Base-by-base conservation (phyloP, 164 flowering plant genomes). In the Stephania japonica region DNA sequence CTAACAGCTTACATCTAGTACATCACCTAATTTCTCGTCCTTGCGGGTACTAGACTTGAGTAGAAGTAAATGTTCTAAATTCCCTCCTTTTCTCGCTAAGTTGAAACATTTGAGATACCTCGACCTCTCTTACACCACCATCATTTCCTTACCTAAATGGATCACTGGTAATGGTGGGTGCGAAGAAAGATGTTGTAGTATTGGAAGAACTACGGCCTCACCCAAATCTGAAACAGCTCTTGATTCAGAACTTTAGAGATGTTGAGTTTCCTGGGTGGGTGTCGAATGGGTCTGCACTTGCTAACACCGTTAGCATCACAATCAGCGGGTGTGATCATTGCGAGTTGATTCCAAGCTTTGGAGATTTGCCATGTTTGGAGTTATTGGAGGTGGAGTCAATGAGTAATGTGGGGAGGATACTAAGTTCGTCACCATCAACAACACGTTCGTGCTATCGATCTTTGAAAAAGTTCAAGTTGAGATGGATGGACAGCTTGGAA, bases 81-180 rank as follows among this genome's bases (percentile, higher is more conserved):
- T n/a, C n/a, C n/a, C n/a, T n/a, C n/a, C n/a, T n/a, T n/a, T 44
- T 6, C 49, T 6, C 11, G 7, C 11, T 6, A 44, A 44, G 49
- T 44, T 6, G 7, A 27, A 27, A 5, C 59, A 21, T 70, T 23
- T 68, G n/a, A 68, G 72, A 38, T 74, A 74, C 26, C 59, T 74
- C 24, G 67, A 74, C 50, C 65, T 74, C 50, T 74, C 76, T 3
- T 12, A 53, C n/a, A 70, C 11, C 53, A 1, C 11, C 12, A 24
- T 70, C 18, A 21, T 12, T 5, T 11, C 4, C 19, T 16, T 27
- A 3, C 50, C 65, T 25, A 0, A 19, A 19, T 75, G 59, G 69
- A 42, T 62, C n/a, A 18, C 26, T 13, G n/a, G 70, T 4, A 59
- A 64, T 21, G 43, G 23, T 13, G 75, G 75, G 16, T 53, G 43